Conservation (phyloP, 306 rosid genomes). For the Prunus kanzakura region DNA sequence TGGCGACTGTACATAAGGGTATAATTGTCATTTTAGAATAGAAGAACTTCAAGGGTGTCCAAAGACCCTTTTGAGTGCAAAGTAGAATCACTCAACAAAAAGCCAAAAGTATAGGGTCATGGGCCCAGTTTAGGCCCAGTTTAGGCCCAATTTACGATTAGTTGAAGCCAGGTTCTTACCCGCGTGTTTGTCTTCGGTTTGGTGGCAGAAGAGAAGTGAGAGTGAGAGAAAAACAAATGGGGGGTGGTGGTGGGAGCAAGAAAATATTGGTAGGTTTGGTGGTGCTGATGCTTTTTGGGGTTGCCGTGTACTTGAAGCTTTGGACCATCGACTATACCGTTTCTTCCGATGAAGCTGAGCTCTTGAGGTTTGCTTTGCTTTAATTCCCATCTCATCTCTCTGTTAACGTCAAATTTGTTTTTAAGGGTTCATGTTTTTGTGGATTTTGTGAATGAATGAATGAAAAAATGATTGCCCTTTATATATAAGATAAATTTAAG, state of each 20-base stretch:
- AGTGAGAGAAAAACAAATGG: constrained; percentile 19
- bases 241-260: constrained; percentile 3
- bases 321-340: constrained; percentile 63
- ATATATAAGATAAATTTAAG: neutral
- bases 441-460: neutral
- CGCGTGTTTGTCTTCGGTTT: neutral
- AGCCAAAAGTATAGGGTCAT: too few species aligned
- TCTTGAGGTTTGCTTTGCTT: constrained; percentile 47
- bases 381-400: neutral
- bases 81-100: too few species aligned
- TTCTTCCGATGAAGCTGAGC: constrained; percentile 54
- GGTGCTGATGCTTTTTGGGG: constrained; percentile 60
- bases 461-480: neutral
- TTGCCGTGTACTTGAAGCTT: constrained; percentile 59
- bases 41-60: too few species aligned
- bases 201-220: neutral
- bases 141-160: too few species aligned
- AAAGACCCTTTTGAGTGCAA: too few species aligned
- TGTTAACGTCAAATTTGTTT: neutral
- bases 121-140: neutral
- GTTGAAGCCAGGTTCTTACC: neutral
- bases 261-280: constrained; percentile 41
- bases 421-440: neutral
- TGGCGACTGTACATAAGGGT: too few species aligned
- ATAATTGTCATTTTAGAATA: too few species aligned